Evolutionary conservation across 495 filamentous ascomycete genomes (phyloP).

Genomic region (Neurospora sp.): DNA sequence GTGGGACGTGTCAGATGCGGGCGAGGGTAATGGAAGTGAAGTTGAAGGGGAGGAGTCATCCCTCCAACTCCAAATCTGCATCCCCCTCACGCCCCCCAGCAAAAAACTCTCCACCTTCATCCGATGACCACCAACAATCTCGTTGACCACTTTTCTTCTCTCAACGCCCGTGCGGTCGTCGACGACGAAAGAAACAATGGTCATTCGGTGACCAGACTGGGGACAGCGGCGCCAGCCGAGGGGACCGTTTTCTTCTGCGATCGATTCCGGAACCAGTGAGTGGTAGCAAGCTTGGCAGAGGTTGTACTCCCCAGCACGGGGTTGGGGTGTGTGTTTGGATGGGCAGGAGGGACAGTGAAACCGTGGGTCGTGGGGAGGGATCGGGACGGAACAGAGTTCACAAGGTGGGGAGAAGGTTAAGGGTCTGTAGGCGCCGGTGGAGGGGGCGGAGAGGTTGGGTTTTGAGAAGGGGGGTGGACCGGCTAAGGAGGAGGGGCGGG

Average conservation of each 20-base stretch:
- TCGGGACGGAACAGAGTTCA: constrained; percentile 60
- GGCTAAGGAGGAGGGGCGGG: constrained; percentile 1
- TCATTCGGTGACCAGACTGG: constrained; percentile 65
- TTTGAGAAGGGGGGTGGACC: constrained; percentile 16
- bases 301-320: constrained; percentile 70
- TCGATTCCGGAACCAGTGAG: constrained; percentile 43
- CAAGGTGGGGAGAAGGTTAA: constrained; percentile 61
- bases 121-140: constrained; percentile 61
- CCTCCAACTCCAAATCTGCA: constrained; percentile 3
- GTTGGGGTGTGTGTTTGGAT: constrained; percentile 20
- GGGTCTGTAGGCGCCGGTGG: constrained; percentile 33
- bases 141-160: constrained; percentile 30
- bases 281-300: constrained; percentile 70
- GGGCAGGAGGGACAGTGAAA: constrained; percentile 57
- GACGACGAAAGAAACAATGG: constrained; percentile 60
- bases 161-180: constrained; percentile 47
- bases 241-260: constrained; percentile 63
- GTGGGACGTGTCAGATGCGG: not conserved
- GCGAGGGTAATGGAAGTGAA: not conserved
- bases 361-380: constrained; percentile 55
- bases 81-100: constrained; percentile 30
- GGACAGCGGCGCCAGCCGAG: constrained; percentile 74
- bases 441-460: constrained; percentile 9
- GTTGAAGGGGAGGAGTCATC: not conserved
- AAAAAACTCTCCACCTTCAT: constrained; percentile 23